A percentile compares a stretch with the other conserved stretches of the same genome.
Conservation (phyloP, 2,329 filamentous ascomycete genomes). For the Penicillium sp. region DNA sequence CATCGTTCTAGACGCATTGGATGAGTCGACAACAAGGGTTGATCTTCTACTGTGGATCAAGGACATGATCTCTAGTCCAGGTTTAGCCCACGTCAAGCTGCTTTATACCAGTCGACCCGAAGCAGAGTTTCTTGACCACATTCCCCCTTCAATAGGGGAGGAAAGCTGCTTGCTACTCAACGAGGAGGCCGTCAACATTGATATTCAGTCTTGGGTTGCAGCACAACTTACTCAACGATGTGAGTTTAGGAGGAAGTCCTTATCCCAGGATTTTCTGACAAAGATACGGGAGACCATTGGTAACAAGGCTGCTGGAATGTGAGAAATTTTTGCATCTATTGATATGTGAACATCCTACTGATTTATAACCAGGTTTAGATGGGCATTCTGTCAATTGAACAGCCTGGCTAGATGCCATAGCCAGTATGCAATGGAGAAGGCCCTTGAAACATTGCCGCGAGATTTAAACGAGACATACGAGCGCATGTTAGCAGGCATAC, state of each 20-base stretch:
- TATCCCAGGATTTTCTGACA: slow-evolving; percentile 14
- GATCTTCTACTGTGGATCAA: slow-evolving; percentile 9
- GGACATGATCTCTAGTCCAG: slow-evolving; percentile 1
- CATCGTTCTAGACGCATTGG: slow-evolving; percentile 15
- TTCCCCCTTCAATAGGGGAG: slow-evolving; percentile 10
- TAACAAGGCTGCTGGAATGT: background rate
- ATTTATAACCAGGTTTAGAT: background rate
- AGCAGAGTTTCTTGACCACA: slow-evolving; percentile 3
- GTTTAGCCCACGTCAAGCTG: slow-evolving; percentile 6
- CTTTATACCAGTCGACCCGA: slow-evolving; percentile 4
- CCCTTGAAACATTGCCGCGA: background rate
- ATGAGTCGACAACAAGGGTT: slow-evolving; percentile 17
- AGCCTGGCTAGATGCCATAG: background rate
- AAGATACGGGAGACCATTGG: slow-evolving; percentile 2
- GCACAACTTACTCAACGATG: slow-evolving; percentile 9
- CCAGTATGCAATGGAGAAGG: slow-evolving; percentile 2
- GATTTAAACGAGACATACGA: slow-evolving; percentile 1
- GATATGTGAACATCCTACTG: background rate
- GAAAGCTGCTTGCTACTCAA: slow-evolving; percentile 6
- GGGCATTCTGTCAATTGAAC: slow-evolving; percentile 3
- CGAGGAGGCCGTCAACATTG: slow-evolving; percentile 8
- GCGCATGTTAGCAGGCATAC: slow-evolving; percentile 9
- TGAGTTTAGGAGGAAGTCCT: slow-evolving; percentile 13
- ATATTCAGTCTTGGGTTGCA: slow-evolving; percentile 10
- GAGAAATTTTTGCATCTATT: background rate